A percentile compares a stretch with the other conserved stretches of the same genome.
phyloP scores from a whole-genome alignment of 2,329 filamentous ascomycete species.

The Sphaerostilbella broomeana region DNA sequence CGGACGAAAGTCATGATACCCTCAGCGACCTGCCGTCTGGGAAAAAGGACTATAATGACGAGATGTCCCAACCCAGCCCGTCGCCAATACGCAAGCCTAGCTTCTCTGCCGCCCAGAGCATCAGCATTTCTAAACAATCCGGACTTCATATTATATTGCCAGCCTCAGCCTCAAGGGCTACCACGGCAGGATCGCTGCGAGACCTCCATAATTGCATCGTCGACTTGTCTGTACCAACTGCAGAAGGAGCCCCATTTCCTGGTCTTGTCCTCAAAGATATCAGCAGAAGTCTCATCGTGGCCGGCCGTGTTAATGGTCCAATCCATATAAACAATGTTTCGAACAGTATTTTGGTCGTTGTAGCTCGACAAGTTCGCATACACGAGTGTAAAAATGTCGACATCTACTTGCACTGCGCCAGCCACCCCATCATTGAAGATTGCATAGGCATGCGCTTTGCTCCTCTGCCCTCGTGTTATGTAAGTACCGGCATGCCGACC shows the following conservation, averaged over 20 bases:
- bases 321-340: slow-evolving; percentile 73
- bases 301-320: slow-evolving; percentile 71
- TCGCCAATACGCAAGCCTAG: slow-evolving; percentile 50
- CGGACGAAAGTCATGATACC: slow-evolving; percentile 26
- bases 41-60: slow-evolving; percentile 49
- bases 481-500: too few species aligned
- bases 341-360: slow-evolving; percentile 69
- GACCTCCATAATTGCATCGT: slow-evolving; percentile 66
- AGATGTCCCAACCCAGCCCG: slow-evolving; percentile 38
- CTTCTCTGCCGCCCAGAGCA: slow-evolving; percentile 54
- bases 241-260: slow-evolving; percentile 57
- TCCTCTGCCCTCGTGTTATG: slow-evolving; percentile 62
- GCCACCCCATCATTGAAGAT: slow-evolving; percentile 90
- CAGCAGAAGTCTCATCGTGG: slow-evolving; percentile 63
- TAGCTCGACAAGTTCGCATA: slow-evolving; percentile 83
- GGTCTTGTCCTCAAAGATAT: slow-evolving; percentile 63
- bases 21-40: slow-evolving; percentile 35
- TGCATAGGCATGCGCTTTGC: slow-evolving; percentile 75
- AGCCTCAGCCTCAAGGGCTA: slow-evolving; percentile 60
- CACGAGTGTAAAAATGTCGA: slow-evolving; percentile 78
- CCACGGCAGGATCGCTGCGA: slow-evolving; percentile 66
- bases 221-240: slow-evolving; percentile 66
- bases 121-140: slow-evolving; percentile 61
- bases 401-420: slow-evolving; percentile 75
- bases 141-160: slow-evolving; percentile 73